These are phyloP conservation scores for Liquidambar formosana DNA, from an alignment of 164 flowering plant species.

Conservation along the genomic window DNA sequence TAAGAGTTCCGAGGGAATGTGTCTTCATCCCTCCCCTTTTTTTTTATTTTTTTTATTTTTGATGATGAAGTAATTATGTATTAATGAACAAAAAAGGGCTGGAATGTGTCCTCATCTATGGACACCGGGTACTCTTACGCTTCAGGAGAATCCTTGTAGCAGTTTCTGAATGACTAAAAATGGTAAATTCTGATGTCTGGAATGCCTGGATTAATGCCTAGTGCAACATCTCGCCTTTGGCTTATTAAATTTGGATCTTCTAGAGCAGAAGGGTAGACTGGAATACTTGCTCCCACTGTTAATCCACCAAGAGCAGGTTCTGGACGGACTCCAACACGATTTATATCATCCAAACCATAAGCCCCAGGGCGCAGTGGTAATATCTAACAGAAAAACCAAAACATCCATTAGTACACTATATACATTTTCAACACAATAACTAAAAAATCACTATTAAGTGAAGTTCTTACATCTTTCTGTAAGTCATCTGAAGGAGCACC, in stretches of 20 bases:
- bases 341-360: constrained; percentile 37
- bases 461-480: constrained; percentile 39
- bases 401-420: neutral
- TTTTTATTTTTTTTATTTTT: too few relatives aligned
- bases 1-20: neutral
- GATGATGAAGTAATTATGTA: too few relatives aligned
- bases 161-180: neutral
- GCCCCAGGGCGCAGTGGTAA: constrained; percentile 35
- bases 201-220: constrained; percentile 25
- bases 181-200: constrained; percentile 20
- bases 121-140: neutral
- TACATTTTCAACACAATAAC: neutral
- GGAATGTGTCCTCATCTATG: neutral
- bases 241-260: constrained; percentile 36
- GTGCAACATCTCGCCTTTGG: constrained; percentile 41
- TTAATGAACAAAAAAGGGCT: too few relatives aligned
- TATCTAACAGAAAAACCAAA: constrained; percentile 26
- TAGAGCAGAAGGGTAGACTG: constrained; percentile 33
- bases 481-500: constrained; percentile 34
- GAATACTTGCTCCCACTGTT: constrained; percentile 30
- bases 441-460: neutral
- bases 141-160: neutral
- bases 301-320: constrained; percentile 39
- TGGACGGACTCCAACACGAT: constrained; percentile 27
- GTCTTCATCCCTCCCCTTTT: too few relatives aligned